phyloP scores from a whole-genome alignment of 2,329 filamentous ascomycete species.

The Alternaria triticimaculans region DNA sequence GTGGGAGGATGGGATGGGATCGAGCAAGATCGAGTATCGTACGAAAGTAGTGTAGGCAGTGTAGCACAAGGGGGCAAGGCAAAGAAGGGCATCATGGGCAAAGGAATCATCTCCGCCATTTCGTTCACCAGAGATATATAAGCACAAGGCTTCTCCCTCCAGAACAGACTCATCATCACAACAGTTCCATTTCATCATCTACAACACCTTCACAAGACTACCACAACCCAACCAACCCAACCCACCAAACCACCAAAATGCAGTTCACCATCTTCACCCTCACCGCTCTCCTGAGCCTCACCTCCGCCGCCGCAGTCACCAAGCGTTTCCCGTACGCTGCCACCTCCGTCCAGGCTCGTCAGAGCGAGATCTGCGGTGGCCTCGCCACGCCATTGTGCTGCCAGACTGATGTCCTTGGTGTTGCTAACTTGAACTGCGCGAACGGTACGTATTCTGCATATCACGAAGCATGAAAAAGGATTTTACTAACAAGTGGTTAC shows the following conservation, averaged over 20 bases:
- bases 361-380: slow-evolving; percentile 20
- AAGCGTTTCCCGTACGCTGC: not conserved
- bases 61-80: not conserved
- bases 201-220: not conserved
- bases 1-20: not conserved
- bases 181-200: not conserved
- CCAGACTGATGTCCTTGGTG: slow-evolving; percentile 23
- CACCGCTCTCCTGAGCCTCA: slow-evolving; percentile 16
- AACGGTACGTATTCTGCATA: too few relatives aligned
- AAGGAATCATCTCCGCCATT: not conserved
- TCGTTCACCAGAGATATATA: not conserved
- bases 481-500: too few relatives aligned
- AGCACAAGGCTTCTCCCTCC: not conserved
- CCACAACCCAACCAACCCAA: not conserved
- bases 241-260: slow-evolving; percentile 12
- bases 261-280: slow-evolving; percentile 18
- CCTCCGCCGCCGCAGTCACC: slow-evolving; percentile 17
- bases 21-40: not conserved
- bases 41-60: not conserved
- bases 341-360: slow-evolving; percentile 1
- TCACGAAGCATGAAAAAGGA: too few relatives aligned
- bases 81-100: not conserved
- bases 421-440: slow-evolving; percentile 24
- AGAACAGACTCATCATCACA: not conserved
- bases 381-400: slow-evolving; percentile 25